These are phyloP conservation scores for Erodium moschatum DNA, from an alignment of 441 rosid species.

Conservation along the genomic window DNA sequence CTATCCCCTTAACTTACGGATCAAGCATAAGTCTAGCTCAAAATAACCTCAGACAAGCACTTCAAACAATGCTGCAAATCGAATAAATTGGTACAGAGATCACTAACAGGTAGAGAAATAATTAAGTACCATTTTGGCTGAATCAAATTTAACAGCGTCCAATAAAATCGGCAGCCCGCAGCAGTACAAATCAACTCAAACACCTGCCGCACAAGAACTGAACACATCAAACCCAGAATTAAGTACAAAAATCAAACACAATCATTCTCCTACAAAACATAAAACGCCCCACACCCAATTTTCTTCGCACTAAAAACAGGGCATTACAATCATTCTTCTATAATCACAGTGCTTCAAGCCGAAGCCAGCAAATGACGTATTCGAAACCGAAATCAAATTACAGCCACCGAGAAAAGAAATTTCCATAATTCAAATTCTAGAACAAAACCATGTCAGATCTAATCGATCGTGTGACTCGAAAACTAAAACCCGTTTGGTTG, in stretches of 20 bases:
- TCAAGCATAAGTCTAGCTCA: not conserved
- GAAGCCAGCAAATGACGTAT: not conserved
- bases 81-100: not conserved
- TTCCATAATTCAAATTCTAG: not conserved
- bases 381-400: not conserved
- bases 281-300: not conserved
- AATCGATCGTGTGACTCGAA: not conserved
- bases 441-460: not conserved
- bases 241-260: not conserved
- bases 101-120: not conserved
- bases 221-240: not conserved
- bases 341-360: too few species aligned
- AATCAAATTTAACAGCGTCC: not conserved
- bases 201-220: not conserved
- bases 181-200: not conserved
- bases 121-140: not conserved
- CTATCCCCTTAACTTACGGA: not conserved
- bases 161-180: not conserved
- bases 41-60: not conserved
- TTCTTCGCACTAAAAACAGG: not conserved
- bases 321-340: too few species aligned
- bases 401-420: not conserved
- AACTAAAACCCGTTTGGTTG: conserved; percentile 3
- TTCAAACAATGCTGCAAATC: not conserved
- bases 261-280: not conserved